A percentile compares a stretch with the other conserved stretches of the same genome.
These are phyloP conservation scores for Phaffia australis DNA, from an alignment of 768 basidiomycete genomes.

Conservation along the genomic window DNA sequence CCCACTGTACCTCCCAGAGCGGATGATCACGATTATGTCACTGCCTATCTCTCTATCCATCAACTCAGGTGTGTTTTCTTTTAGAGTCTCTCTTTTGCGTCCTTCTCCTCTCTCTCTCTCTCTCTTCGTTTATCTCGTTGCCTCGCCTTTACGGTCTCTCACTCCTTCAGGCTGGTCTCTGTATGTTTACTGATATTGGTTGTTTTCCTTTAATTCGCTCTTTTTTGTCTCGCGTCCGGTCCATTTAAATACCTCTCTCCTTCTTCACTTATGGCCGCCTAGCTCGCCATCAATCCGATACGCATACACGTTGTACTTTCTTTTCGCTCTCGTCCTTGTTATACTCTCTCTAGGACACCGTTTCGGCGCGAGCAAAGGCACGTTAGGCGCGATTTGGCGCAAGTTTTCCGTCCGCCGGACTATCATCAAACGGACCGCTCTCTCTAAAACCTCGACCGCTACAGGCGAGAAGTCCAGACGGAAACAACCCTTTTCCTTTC, in stretches of 20 bases:
- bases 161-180: too few species aligned
- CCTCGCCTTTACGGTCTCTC: too few species aligned
- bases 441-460: background rate
- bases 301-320: conserved; percentile 37
- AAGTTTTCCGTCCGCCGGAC: conserved; percentile 50
- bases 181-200: too few species aligned
- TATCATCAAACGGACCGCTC: conserved; percentile 11
- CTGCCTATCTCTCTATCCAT: conserved; percentile 35
- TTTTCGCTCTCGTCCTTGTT: conserved; percentile 30
- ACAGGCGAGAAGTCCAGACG: conserved; percentile 14
- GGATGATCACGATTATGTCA: conserved; percentile 34
- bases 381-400: conserved; percentile 48
- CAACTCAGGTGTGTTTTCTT: conserved; percentile 34
- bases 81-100: background rate
- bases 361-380: conserved; percentile 30
- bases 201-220: too few species aligned
- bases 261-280: background rate
- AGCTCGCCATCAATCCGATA: conserved; percentile 37
- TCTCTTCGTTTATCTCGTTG: background rate
- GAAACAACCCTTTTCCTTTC: conserved; percentile 36
- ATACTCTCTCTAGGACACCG: conserved; percentile 34
- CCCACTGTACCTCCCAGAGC: conserved; percentile 34
- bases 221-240: too few species aligned
- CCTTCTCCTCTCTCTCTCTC: too few species aligned
- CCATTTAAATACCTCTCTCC: too few species aligned